Evolutionary conservation across 2,329 filamentous ascomycete species (phyloP), one percentile per base, ranked within the genome.

Genomic region (Cladosporium oxysporum): DNA sequence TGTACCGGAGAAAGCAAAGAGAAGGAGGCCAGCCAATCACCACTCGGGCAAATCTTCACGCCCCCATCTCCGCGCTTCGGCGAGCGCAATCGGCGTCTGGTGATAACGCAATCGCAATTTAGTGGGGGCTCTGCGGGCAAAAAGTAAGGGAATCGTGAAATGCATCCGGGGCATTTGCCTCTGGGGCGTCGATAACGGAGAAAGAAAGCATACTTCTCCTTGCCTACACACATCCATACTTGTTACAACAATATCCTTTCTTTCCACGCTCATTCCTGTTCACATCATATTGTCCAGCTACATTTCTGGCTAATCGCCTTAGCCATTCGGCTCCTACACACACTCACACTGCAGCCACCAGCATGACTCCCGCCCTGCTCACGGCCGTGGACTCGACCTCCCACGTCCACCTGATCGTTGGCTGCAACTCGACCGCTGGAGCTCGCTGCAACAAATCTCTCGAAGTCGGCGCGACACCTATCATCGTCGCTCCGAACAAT

Each of bases 381-480:
- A 90, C 91, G 55, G 88, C 91, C 58, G 84, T 90, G 70, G 88
- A 93, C 76, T 89, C 88, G 74, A 83, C 83, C 60, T 84, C 82
- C 58, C 90, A 92, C 75, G 79, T 93, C 49, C 95, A 99, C 77
- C 84, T 99, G 66, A 87, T 99, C 73, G 79, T 98, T 69, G 95
- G 95, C 66, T 89, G 90, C 37, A 95, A 93, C 74, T 88, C 94
- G 16, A 85, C 99, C 49, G 94, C 95, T n/a, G 90, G 90, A 62
- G 87, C 92, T 35, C 87, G 95, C 72, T 96, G 91, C 80, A 81
- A 85, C 14, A 91, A 92, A 75, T 93, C 92, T 3, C 79, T 97
- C 60, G 87, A 90, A 73, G 91, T 92, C 18, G 94, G 94, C 72
- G 95, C 95, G 59, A 87, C 79, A 57, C 92, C 95, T 0, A 85